These are phyloP conservation scores for Camellia granthamiana DNA, from an alignment of 148 eudicot species.

Conservation along the genomic window DNA sequence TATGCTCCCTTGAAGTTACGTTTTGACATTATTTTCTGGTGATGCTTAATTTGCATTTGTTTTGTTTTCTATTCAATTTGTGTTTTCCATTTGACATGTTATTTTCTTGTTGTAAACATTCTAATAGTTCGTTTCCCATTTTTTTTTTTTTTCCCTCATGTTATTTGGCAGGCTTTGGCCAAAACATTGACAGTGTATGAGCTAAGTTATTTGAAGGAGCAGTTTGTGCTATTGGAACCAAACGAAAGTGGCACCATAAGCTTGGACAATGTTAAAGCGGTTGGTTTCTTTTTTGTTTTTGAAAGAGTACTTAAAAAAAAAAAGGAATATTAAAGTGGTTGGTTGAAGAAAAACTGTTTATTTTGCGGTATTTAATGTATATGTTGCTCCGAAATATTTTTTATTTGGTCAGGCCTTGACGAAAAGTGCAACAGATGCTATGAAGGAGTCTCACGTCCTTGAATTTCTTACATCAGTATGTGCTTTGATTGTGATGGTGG, in stretches of 20 bases:
- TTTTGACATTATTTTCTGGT: background rate
- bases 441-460: constrained; percentile 87
- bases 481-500: constrained; percentile 7
- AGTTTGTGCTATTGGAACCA: constrained; percentile 75
- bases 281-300: constrained; percentile 17
- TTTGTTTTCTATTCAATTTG: background rate
- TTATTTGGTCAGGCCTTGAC: constrained; percentile 65
- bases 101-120: background rate
- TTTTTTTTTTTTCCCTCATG: background rate
- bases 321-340: constrained; percentile 60
- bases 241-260: constrained; percentile 76
- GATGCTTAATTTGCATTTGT: background rate
- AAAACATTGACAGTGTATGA: constrained; percentile 88
- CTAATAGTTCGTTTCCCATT: background rate
- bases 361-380: background rate
- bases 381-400: constrained; percentile 10
- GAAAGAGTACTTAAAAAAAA: too few species aligned
- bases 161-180: constrained; percentile 68
- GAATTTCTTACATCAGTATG: constrained; percentile 81
- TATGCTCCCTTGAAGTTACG: background rate
- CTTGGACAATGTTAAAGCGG: constrained; percentile 87
- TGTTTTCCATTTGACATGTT: background rate
- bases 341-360: constrained; percentile 8
- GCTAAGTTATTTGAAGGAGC: constrained; percentile 77
- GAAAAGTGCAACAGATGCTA: constrained; percentile 86